Evolutionary conservation across 176 grass and related monocot species (phyloP), one percentile per base, ranked within the genome.

Genomic region (Oryza officinalis): DNA sequence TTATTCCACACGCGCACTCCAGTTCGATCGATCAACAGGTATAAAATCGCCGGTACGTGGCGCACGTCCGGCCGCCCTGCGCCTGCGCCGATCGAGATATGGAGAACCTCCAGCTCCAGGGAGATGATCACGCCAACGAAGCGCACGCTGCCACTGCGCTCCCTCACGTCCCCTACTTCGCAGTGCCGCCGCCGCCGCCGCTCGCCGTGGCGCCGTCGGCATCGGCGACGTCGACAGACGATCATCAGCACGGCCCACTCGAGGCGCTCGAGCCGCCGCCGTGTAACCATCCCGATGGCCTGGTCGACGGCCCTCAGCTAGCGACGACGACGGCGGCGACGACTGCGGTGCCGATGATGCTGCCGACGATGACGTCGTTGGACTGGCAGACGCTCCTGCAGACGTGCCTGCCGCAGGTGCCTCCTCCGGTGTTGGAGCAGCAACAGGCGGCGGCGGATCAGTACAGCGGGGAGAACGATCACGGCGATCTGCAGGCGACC

Each of bases 41-140:
- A 85, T 86, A 88, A 85, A 85, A 84, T 41, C 71, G 15, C 28
- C 46, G 8, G 10, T 87, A 84, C 73, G 82, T 78, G 65, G 41
- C 26, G 38, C 78, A 31, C 10, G 46, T 67, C 18, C 22, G 12
- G 8, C 22, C 45, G 7, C 37, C 37, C 37, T 38, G 35, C 6
- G 0, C 35, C 35, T 7, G 37, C 37, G 37, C 37, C 37, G 37
- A 38, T 38, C 37, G 37, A 69, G 57, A 61, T 89, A 61, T 92
- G 86, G 86, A 96, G 47, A 84, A 72, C 76, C 84, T 91, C 72
- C 82, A 88, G 49, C 84, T 92, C 76, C 85, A 87, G 43, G 87
- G 83, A 80, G 81, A 57, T 67, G 90, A 65, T 57, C 52, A 57
- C 63, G 81, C 69, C 63, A 78, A 73, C 15, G 86, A 74, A 37